phyloP scores from a whole-genome alignment of 768 basidiomycete species.

The Hericium coralloides region DNA sequence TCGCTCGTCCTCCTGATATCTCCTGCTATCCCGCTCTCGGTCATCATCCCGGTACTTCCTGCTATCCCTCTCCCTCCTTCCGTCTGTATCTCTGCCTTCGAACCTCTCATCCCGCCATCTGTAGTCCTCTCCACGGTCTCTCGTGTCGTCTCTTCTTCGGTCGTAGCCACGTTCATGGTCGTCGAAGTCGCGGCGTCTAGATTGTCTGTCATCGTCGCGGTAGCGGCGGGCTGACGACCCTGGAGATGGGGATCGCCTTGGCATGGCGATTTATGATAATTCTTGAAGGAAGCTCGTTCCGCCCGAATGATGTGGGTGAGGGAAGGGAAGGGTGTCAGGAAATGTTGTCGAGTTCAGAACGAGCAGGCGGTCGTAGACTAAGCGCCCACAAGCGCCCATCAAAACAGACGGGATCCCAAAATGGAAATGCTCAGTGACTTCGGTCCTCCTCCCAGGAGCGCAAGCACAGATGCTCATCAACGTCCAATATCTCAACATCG shows the following conservation, averaged over 20 bases:
- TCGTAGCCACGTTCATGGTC: not conserved
- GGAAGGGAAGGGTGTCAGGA: too few species aligned
- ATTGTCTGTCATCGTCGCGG: not conserved
- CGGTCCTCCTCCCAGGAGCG: too few species aligned
- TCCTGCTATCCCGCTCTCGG: not conserved
- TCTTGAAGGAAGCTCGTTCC: too few species aligned
- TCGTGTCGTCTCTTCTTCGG: not conserved
- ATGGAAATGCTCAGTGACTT: too few species aligned
- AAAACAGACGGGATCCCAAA: too few species aligned
- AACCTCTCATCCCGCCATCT: not conserved
- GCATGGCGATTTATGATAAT: not conserved
- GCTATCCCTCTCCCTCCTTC: not conserved
- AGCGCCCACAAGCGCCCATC: too few species aligned
- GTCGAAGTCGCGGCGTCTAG: not conserved
- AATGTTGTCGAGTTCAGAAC: too few species aligned
- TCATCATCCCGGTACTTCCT: not conserved
- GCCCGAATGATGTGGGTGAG: too few species aligned
- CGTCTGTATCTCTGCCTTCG: not conserved
- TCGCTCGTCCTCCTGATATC: not conserved
- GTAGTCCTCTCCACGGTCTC: not conserved
- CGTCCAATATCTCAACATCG: too few species aligned
- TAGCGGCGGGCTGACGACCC: not conserved
- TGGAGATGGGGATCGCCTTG: not conserved
- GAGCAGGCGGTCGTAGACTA: too few species aligned
- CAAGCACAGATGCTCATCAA: too few species aligned